phyloP scores from a whole-genome alignment of 75 land plant species.

The Cunninghamia lanceolata region DNA sequence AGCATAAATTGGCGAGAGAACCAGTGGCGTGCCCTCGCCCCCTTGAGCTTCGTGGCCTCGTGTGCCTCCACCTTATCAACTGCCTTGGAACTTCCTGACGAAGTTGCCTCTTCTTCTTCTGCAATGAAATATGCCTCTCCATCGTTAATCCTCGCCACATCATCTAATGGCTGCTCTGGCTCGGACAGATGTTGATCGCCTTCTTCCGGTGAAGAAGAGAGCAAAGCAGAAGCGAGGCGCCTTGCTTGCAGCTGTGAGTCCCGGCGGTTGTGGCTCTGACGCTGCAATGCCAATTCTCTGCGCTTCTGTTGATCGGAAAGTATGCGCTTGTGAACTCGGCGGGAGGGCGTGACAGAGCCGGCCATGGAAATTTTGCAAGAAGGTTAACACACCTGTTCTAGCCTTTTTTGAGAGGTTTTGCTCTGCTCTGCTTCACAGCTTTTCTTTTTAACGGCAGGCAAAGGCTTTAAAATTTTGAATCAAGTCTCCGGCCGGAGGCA shows the following conservation, averaged over 20 bases:
- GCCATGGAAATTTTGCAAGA: background rate
- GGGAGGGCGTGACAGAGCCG: constrained; percentile 13
- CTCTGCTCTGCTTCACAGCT: background rate
- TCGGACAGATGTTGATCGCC: background rate
- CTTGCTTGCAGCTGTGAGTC: constrained; percentile 88
- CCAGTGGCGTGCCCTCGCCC: constrained; percentile 69
- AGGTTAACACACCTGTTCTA: background rate
- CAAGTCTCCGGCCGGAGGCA: too few relatives aligned
- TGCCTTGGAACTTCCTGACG: background rate
- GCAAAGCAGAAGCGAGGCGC: constrained; percentile 52
- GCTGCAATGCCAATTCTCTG: constrained; percentile 72
- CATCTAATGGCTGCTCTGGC: constrained; percentile 10
- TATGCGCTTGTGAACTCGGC: constrained; percentile 73
- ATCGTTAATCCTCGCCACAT: constrained; percentile 5
- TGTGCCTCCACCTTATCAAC: constrained; percentile 29
- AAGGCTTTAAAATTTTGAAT: background rate
- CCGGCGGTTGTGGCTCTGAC: constrained; percentile 78
- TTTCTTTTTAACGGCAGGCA: background rate
- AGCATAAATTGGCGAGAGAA: constrained; percentile 89
- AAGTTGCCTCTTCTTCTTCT: constrained; percentile 7
- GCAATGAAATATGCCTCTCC: background rate
- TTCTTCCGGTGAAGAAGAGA: constrained; percentile 11
- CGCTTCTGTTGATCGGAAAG: constrained; percentile 95
- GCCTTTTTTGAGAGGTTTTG: background rate
- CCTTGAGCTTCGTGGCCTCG: constrained; percentile 64